These are phyloP conservation scores for Wickerhamomyces subpelliculosus DNA, from an alignment of 805 yeast genomes.

Conservation along the genomic window DNA sequence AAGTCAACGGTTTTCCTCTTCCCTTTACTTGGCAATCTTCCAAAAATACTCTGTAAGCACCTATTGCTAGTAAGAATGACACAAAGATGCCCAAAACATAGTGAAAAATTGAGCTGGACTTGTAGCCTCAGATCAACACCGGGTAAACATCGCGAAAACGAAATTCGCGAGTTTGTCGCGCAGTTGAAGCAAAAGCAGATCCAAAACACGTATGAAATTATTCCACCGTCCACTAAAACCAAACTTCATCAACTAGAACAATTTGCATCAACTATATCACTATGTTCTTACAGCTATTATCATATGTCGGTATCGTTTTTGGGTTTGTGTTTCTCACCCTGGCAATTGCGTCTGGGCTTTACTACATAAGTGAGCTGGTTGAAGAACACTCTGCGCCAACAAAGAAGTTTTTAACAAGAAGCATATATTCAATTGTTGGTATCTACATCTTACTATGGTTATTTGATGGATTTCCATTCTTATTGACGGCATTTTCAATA, in stretches of 20 bases:
- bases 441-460: conserved; percentile 51
- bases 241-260: too few species aligned
- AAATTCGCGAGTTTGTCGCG: not conserved
- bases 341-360: conserved; percentile 84
- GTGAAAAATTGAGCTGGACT: too few species aligned
- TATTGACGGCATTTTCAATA: conserved; percentile 59
- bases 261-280: too few species aligned
- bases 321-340: conserved; percentile 59
- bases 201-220: too few species aligned
- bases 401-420: conserved; percentile 53
- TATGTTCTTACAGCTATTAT: conserved; percentile 55
- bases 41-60: too few species aligned
- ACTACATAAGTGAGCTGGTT: conserved; percentile 84
- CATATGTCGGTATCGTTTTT: conserved; percentile 50
- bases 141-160: not conserved
- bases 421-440: conserved; percentile 56
- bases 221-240: too few species aligned
- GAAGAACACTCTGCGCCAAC: conserved; percentile 92
- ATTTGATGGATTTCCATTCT: conserved; percentile 75
- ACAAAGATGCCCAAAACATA: too few species aligned
- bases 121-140: not conserved
- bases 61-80: too few species aligned
- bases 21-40: too few species aligned
- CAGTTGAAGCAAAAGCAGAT: too few species aligned
- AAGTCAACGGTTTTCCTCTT: too few species aligned